Conservation (phyloP, 2,329 filamentous ascomycete species). For the Pseudogymnoascus sp. region DNA sequence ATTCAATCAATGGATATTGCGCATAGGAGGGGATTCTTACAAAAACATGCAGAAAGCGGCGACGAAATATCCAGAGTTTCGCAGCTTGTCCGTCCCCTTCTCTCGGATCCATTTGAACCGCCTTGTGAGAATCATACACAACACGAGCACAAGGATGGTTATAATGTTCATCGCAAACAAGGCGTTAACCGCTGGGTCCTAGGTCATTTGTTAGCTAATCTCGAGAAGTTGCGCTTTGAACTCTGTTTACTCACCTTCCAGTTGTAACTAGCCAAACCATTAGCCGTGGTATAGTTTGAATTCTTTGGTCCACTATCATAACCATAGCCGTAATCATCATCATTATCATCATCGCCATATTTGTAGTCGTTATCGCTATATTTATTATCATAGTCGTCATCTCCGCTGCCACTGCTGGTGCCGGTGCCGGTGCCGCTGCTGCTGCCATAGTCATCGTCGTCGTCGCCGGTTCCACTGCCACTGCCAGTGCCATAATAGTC, state of each 20-base stretch:
- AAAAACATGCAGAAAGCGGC: neutral
- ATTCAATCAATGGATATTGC: neutral
- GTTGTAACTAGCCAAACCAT: no score
- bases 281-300: neutral
- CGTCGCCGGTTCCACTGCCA: neutral
- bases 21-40: neutral
- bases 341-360: neutral
- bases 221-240: neutral
- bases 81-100: conserved; percentile 1
- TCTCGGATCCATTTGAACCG: conserved; percentile 3
- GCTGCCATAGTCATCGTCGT: neutral
- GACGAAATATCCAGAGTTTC: neutral
- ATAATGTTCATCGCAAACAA: neutral
- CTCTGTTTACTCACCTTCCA: neutral
- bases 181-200: neutral
- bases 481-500: neutral
- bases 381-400: neutral
- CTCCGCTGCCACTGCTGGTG: neutral
- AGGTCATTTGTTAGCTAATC: neutral
- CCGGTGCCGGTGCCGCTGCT: neutral
- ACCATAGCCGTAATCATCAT: neutral
- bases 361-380: neutral
- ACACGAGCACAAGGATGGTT: neutral
- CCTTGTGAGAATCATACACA: conserved; percentile 4
- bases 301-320: neutral